A percentile compares a stretch with the other conserved stretches of the same genome.
Evolutionary conservation across 371 early-diverging fungal species (phyloP).

Genomic region (Syncephalastrum sp.): DNA sequence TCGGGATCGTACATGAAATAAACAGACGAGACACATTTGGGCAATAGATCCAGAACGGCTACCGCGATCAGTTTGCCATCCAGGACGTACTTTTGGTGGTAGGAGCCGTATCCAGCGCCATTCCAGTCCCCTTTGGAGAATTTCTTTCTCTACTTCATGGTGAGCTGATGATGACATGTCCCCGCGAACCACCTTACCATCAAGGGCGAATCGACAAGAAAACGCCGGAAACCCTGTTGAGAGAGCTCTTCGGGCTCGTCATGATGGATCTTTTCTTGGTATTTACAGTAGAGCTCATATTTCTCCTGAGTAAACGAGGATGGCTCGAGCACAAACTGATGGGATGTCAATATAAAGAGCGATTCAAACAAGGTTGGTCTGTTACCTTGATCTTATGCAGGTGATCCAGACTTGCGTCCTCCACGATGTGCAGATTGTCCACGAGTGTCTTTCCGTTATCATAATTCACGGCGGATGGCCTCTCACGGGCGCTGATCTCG

Average conservation of each 20-base stretch:
- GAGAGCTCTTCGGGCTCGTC: constrained; percentile 62
- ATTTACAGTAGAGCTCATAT: constrained; percentile 72
- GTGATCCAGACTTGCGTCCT: no score
- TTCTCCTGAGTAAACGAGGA: constrained; percentile 73
- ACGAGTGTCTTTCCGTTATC: constrained; percentile 6
- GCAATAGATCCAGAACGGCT: constrained; percentile 91
- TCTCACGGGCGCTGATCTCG: no score
- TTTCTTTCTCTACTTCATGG: no score
- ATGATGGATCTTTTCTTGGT: constrained; percentile 79
- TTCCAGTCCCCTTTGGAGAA: no score
- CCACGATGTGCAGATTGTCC: constrained; percentile 8
- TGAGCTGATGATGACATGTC: no score
- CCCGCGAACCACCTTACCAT: constrained; percentile 30
- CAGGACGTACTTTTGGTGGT: constrained; percentile 86
- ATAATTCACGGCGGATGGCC: constrained; percentile 8
- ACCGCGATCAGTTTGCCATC: constrained; percentile 80
- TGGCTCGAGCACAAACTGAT: constrained; percentile 57
- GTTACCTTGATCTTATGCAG: no score
- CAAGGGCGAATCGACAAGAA: constrained; percentile 80
- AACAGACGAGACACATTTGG: constrained; percentile 86
- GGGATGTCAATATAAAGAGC: no score
- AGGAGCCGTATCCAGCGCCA: constrained; percentile 66
- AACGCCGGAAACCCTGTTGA: constrained; percentile 55
- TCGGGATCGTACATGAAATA: constrained; percentile 94
- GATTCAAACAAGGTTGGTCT: no score